Evolutionary conservation across 2,329 filamentous ascomycete genomes (phyloP).

Genomic region (Polytolypa hystricis): DNA sequence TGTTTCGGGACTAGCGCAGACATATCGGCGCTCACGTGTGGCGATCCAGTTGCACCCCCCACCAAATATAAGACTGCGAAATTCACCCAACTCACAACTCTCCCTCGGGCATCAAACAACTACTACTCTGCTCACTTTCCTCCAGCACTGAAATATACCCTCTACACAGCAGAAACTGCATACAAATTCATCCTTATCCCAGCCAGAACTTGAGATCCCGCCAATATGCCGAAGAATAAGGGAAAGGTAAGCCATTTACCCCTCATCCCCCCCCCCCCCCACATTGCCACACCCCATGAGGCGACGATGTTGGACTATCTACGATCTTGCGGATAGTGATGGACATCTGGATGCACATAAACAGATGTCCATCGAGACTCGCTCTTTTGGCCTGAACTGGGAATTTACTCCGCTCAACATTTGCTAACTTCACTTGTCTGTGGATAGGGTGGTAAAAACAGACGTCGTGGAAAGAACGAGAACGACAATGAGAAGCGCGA

Average conservation of each 20-base stretch:
- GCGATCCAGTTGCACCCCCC: slow-evolving; percentile 7
- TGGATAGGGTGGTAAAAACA: slow-evolving; percentile 86
- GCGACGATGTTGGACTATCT: slow-evolving; percentile 12
- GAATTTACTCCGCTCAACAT: too few species aligned
- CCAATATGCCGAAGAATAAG: slow-evolving; percentile 96
- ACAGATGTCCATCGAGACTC: too few species aligned
- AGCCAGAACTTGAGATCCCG: neutral
- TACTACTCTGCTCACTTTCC: too few species aligned
- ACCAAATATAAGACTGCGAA: slow-evolving; percentile 17
- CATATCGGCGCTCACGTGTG: slow-evolving; percentile 10
- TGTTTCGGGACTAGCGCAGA: slow-evolving; percentile 14
- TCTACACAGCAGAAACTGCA: too few species aligned
- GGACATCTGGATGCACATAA: too few species aligned
- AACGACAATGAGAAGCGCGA: slow-evolving; percentile 99
- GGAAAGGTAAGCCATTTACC: slow-evolving; percentile 64
- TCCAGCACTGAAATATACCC: too few species aligned
- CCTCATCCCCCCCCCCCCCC: slow-evolving; percentile 15
- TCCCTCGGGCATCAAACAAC: too few species aligned
- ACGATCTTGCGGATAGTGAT: too few species aligned
- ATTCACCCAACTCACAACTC: too few species aligned
- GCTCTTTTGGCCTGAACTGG: too few species aligned
- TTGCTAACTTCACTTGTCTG: slow-evolving; percentile 18
- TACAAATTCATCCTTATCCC: too few species aligned
- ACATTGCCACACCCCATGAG: slow-evolving; percentile 17
- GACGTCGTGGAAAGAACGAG: slow-evolving; percentile 97